Conservation (phyloP, 495 filamentous ascomycete species). For the Podospora tetraspora region DNA sequence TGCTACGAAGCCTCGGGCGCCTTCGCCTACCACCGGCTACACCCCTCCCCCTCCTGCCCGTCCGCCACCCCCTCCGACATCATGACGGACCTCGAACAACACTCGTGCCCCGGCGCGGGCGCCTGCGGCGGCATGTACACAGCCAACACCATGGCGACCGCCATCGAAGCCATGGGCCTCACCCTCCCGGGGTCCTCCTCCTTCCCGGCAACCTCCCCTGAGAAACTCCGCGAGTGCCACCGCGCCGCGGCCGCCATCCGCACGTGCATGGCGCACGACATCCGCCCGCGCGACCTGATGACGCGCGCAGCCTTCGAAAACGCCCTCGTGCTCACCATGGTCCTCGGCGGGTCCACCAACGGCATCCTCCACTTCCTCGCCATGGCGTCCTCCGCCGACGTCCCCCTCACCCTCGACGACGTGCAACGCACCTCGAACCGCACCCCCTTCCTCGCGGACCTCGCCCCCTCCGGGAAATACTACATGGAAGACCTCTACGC, state of each 20-base stretch:
- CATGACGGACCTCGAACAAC: constrained; percentile 76
- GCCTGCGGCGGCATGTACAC: constrained; percentile 98
- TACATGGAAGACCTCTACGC: constrained; percentile 95
- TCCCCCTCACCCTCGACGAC: constrained; percentile 80
- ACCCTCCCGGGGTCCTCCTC: constrained; percentile 85
- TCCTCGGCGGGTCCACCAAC: constrained; percentile 85
- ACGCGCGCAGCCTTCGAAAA: constrained; percentile 88
- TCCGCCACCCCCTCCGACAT: constrained; percentile 64
- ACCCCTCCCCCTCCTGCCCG: constrained; percentile 39
- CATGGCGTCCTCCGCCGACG: constrained; percentile 85
- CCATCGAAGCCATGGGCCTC: constrained; percentile 93
- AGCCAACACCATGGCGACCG: constrained; percentile 95
- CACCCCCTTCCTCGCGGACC: constrained; percentile 89
- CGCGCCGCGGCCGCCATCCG: constrained; percentile 83
- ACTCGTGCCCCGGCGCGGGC: constrained; percentile 85
- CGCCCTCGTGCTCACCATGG: constrained; percentile 89
- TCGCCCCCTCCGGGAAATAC: constrained; percentile 81
- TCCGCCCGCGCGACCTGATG: constrained; percentile 76
- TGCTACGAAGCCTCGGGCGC: constrained; percentile 91
- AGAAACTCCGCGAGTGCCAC: constrained; percentile 87
- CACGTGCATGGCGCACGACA: constrained; percentile 79
- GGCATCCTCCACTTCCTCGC: constrained; percentile 91
- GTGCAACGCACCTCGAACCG: constrained; percentile 82
- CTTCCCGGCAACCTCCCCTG: constrained; percentile 78
- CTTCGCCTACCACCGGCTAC: constrained; percentile 65